Evolutionary conservation across 805 yeast genomes (phyloP).

Genomic region (Lipomyces sp.): DNA sequence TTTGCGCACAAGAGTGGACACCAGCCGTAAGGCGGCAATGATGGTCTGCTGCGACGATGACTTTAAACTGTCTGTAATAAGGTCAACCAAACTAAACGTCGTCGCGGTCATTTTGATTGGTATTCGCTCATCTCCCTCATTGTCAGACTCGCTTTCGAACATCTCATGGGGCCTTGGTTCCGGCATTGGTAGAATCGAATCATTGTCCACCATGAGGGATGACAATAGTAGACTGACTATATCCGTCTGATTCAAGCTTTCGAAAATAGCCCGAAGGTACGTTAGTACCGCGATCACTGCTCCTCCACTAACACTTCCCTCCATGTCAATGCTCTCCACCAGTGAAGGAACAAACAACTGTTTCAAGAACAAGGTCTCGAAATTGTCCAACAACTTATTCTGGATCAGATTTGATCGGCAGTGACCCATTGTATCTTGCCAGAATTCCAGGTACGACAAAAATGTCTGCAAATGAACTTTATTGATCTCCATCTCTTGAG

Average conservation of each 20-base stretch:
- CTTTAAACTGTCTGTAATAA: constrained; percentile 36
- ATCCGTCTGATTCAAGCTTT: constrained; percentile 24
- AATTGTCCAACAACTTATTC: constrained; percentile 37
- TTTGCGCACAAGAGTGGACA: constrained; percentile 38
- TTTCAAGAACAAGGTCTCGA: constrained; percentile 40
- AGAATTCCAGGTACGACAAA: constrained; percentile 40
- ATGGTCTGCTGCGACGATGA: constrained; percentile 31
- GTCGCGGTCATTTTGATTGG: constrained; percentile 1
- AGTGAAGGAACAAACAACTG: constrained; percentile 43
- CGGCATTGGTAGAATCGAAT: not conserved
- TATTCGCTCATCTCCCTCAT: not conserved
- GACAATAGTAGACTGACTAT: constrained; percentile 17
- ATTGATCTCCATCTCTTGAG: constrained; percentile 20
- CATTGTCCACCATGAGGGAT: constrained; percentile 4
- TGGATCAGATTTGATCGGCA: constrained; percentile 34
- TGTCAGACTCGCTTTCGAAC: not conserved
- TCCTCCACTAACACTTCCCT: constrained; percentile 26
- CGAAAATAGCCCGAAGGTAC: constrained; percentile 40
- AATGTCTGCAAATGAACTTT: constrained; percentile 34
- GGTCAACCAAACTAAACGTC: constrained; percentile 30
- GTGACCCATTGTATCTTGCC: constrained; percentile 42
- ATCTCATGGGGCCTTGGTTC: not conserved
- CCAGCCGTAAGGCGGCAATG: constrained; percentile 37
- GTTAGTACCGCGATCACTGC: constrained; percentile 39
- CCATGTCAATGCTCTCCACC: constrained; percentile 36